Evolutionary conservation across 805 yeast species (phyloP).

Genomic region (Cyberlindnera sargentensis): DNA sequence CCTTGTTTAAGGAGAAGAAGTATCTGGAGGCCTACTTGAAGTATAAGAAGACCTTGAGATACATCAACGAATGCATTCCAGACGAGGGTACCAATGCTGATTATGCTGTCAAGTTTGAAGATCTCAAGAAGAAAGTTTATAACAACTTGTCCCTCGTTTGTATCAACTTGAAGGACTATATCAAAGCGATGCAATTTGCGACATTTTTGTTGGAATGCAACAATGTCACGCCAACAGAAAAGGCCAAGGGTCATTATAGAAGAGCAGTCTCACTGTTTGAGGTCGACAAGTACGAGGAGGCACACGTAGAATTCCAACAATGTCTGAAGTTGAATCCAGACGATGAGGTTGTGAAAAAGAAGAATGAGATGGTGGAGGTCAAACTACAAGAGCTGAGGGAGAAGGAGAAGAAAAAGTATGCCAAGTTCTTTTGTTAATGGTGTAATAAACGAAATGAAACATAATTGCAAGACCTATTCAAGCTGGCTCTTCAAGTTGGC

Average conservation of each 20-base stretch:
- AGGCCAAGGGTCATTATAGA: constrained; percentile 55
- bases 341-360: constrained; percentile 43
- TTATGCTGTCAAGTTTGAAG: constrained; percentile 40
- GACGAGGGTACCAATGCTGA: constrained; percentile 56
- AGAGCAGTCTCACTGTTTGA: constrained; percentile 41
- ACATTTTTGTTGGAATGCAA: constrained; percentile 49
- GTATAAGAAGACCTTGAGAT: constrained; percentile 59
- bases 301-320: constrained; percentile 37
- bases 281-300: constrained; percentile 40
- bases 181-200: constrained; percentile 46
- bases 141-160: constrained; percentile 52
- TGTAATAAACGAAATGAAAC: not conserved
- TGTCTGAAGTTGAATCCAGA: constrained; percentile 40
- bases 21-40: constrained; percentile 49
- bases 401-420: constrained; percentile 45
- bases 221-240: constrained; percentile 30
- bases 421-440: constrained; percentile 48
- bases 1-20: constrained; percentile 47
- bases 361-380: constrained; percentile 34
- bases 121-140: constrained; percentile 33
- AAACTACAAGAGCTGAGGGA: constrained; percentile 37
- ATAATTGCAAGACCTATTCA: not conserved
- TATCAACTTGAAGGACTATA: constrained; percentile 42
- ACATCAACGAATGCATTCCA: constrained; percentile 66
- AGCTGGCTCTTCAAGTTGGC: constrained; percentile 26